These are phyloP conservation scores for Jackrogersella multiformis DNA, from an alignment of 495 filamentous ascomycete species.

Conservation along the genomic window DNA sequence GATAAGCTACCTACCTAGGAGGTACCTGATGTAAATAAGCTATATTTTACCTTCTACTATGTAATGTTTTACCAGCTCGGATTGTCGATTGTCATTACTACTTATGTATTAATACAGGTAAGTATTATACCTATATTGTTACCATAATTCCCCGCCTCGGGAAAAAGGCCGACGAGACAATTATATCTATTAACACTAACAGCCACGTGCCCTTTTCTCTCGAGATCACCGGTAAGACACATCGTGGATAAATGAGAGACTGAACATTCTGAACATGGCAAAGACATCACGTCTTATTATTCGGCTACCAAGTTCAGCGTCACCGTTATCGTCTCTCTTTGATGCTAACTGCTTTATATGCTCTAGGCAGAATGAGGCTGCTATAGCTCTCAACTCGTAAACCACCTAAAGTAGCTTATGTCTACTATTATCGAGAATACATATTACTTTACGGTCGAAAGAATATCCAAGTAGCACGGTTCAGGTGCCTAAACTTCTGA, in stretches of 20 bases:
- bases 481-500: too few species aligned
- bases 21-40: conserved; percentile 12
- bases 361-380: background rate
- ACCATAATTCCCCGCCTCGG: background rate
- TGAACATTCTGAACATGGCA: background rate
- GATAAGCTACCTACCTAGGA: background rate
- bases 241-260: background rate
- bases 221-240: background rate
- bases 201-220: background rate
- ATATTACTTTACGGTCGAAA: too few species aligned
- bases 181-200: background rate
- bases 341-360: background rate
- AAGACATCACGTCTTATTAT: background rate
- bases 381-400: background rate
- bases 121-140: too few species aligned
- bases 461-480: too few species aligned
- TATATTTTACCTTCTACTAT: background rate
- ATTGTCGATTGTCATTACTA: too few species aligned
- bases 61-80: conserved; percentile 5
- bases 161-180: background rate
- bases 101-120: too few species aligned
- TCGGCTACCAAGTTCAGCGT: background rate
- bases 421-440: too few species aligned
- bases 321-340: background rate
- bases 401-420: background rate